These are phyloP conservation scores for Ophiostoma perfectum DNA, from an alignment of 2,329 filamentous ascomycete species.

Conservation along the genomic window DNA sequence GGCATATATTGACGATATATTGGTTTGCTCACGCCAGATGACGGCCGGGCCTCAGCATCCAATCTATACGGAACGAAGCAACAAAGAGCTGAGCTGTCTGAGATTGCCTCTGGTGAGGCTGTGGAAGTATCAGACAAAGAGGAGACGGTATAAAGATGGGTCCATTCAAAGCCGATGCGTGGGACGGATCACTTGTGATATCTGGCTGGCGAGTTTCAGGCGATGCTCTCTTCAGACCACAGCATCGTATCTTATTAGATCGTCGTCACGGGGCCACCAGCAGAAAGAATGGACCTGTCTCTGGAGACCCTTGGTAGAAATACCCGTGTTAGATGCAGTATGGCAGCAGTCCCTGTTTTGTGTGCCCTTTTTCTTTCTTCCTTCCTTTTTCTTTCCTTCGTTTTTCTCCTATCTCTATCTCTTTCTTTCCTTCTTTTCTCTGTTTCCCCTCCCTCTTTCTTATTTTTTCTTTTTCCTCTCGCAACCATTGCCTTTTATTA, in stretches of 20 bases:
- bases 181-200: not conserved
- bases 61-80: not conserved
- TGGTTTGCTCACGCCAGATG: not conserved
- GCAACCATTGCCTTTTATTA: not conserved
- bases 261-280: not conserved
- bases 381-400: not conserved
- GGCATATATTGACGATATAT: not conserved
- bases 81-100: conserved; percentile 2
- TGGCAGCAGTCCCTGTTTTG: not conserved
- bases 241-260: not conserved
- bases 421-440: not conserved
- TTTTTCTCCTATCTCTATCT: not conserved
- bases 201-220: not conserved
- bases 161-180: not conserved
- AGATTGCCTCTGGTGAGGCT: not conserved
- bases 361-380: not conserved
- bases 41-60: not conserved
- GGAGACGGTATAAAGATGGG: not conserved
- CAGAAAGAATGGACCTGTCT: not conserved
- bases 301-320: conserved; percentile 9
- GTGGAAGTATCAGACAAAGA: not conserved
- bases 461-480: not conserved
- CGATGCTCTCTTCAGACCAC: not conserved
- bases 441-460: not conserved
- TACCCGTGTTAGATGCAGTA: not conserved